Base-by-base conservation (phyloP, 345 rosid genomes). In the Streptanthus diversifolius region DNA sequence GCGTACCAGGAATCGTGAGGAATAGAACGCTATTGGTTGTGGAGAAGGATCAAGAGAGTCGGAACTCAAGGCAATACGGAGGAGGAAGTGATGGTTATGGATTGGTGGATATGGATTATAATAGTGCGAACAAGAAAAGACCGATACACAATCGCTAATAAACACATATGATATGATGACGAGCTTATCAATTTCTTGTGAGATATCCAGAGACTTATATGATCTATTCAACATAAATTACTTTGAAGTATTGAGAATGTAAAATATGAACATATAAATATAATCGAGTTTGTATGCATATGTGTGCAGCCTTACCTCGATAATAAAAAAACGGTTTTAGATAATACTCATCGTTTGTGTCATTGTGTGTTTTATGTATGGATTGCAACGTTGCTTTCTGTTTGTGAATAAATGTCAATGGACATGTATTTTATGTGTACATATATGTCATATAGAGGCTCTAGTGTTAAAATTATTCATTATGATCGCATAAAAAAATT, bases 51-150 rank as follows among this genome's bases (percentile, higher is more conserved):
- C 67, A 64, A 77, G 80, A 57, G 48, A 71, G 1, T 56, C 54
- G 14, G 21, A 48, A 70, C 24, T 25, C 19, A 63, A 56, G 33
- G 55, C 67, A 70, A 9, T 54, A 64, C 6, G 63, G 39, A 57
- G 76, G 72, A 64, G 72, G 68, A 64, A 63, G 63, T 64, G 76
- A 77, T 37, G 47, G 29, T 49, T 76, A 77, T 56, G 80, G 80
- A 29, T 64, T 77, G 24, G 72, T 77, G 61, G 80, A 77, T 57
- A 77, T 70, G 76, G 80, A 77, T 41, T 77, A 77, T 49, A 70
- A 77, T 37, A 48, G 67, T 57, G 80, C 76, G 21, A 77, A 77
- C 66, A 77, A 71, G 76, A 77, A 77, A 57, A 70, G 76, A 56
- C 80, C 80, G 0, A 77, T 77, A 56, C 80, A 77, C 37, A 77